Evolutionary conservation across 495 filamentous ascomycete species (phyloP).

Genomic region (Penicillium salamii): DNA sequence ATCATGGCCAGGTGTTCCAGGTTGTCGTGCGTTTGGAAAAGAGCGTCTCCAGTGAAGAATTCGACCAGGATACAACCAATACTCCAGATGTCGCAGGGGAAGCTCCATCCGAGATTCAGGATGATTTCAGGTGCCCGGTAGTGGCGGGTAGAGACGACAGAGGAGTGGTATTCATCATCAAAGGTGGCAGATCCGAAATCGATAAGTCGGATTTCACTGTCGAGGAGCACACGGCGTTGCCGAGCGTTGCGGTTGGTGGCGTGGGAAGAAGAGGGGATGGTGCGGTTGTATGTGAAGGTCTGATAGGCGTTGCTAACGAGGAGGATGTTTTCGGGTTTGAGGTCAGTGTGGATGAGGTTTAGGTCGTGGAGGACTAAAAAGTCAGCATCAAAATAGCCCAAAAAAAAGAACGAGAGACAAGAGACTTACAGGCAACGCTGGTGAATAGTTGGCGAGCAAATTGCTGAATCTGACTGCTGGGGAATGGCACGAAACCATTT

Average conservation of each 20-base stretch:
- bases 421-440: constrained; percentile 90
- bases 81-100: constrained; percentile 98
- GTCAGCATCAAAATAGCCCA: constrained; percentile 9
- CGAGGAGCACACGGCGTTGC: constrained; percentile 82
- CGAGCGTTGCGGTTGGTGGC: constrained; percentile 73
- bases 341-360: constrained; percentile 95
- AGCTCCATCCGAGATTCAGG: constrained; percentile 94
- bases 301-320: constrained; percentile 87
- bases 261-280: constrained; percentile 86
- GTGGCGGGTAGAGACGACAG: constrained; percentile 92
- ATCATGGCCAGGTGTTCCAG: constrained; percentile 99
- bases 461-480: constrained; percentile 97
- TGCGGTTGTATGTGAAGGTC: constrained; percentile 94
- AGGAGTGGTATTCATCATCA: constrained; percentile 97
- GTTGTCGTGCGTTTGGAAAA: constrained; percentile 98
- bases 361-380: constrained; percentile 87
- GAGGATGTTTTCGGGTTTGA: constrained; percentile 98
- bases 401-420: background rate
- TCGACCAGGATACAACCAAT: constrained; percentile 99
- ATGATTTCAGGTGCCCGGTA: constrained; percentile 98
- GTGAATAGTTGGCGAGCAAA: constrained; percentile 95
- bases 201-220: constrained; percentile 95
- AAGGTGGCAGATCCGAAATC: constrained; percentile 98
- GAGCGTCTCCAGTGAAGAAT: constrained; percentile 94
- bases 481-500: constrained; percentile 92